A percentile compares a stretch with the other conserved stretches of the same genome.
Conservation (phyloP, 192 early-diverging fungal species). For the Coemansia sp. region DNA sequence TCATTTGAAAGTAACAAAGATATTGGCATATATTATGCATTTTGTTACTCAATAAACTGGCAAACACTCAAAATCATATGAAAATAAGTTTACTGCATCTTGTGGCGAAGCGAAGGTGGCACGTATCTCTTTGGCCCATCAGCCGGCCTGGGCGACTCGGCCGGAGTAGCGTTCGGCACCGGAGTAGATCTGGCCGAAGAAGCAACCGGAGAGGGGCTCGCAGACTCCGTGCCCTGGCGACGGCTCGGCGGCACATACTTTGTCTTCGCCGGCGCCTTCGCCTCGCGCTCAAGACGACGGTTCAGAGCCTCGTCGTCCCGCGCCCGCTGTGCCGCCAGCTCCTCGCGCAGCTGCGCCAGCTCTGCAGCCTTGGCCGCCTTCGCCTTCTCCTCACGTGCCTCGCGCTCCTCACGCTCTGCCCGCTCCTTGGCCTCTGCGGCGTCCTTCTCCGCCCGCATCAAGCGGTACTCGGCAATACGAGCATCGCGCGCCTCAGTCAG, state of each 20-base stretch:
- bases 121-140: slow-evolving; percentile 9
- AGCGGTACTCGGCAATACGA: slow-evolving; percentile 53
- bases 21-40: no score
- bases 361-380: slow-evolving; percentile 50
- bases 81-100: slow-evolving; percentile 3
- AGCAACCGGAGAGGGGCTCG: slow-evolving; percentile 7
- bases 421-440: slow-evolving; percentile 54
- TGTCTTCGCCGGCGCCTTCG: slow-evolving; percentile 10
- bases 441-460: slow-evolving; percentile 41
- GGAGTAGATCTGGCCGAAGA: no score
- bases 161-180: no score
- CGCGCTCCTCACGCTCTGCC: slow-evolving; percentile 45
- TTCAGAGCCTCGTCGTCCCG: slow-evolving; percentile 50
- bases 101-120: slow-evolving; percentile 3
- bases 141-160: neutral
- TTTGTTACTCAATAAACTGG: no score
- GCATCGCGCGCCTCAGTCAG: slow-evolving; percentile 48
- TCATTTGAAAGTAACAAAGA: no score
- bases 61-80: no score
- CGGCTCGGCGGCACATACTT: slow-evolving; percentile 49
- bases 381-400: slow-evolving; percentile 31
- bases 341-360: slow-evolving; percentile 41
- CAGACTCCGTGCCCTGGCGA: slow-evolving; percentile 12
- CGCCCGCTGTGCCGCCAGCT: slow-evolving; percentile 45
- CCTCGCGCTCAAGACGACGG: slow-evolving; percentile 51